Evolutionary conservation across 441 rosid genomes (phyloP), one percentile per base, ranked within the genome.

Genomic region (Jatropha multifida): DNA sequence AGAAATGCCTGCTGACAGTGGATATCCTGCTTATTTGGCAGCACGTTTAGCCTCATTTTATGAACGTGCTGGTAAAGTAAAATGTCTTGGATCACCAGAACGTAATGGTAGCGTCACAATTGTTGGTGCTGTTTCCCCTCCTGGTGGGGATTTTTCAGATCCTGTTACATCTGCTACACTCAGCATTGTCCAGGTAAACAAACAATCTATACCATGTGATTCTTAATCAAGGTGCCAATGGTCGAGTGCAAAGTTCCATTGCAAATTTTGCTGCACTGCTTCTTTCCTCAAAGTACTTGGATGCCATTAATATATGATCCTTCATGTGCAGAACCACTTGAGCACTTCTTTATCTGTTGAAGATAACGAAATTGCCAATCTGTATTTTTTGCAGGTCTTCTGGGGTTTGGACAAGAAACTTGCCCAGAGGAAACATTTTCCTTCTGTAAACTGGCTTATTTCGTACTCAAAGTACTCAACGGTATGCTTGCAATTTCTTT

Each of bases 1-100:
- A 55, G 99, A 96, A 88, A 96, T 96, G 99, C 99, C 99, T 81
- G 99, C 99, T 26, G 99, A 96, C 81, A 94, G 99, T 86, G 99
- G 99, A 74, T 96, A 96, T 88, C 99, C 99, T 78, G 99, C 99
- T 78, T 96, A 92, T 80, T 87, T 96, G 77, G 99, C 99, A 6
- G 97, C 99, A 62, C 97, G 98, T 84, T 84, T 96, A 65, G 99
- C 99, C 38, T 96, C 99, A 71, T 96, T 96, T 79, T 96, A 96
- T 81, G 99, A 96, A 62, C 98, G 99, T 81, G 99, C 98, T 79
- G 99, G 99, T 78, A 96, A 96, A 86, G 99, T 96, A 56, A 94
- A 92, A 84, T 96, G 99, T 85, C 94, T 96, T 65, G 99, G 99
- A 72, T 92, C 92, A 61, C 99, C 99, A 69, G 99, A 92, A 77